A percentile compares a stretch with the other conserved stretches of the same genome.
These are phyloP conservation scores for Echria macrotheca DNA, from an alignment of 495 filamentous ascomycete genomes.

Conservation along the genomic window DNA sequence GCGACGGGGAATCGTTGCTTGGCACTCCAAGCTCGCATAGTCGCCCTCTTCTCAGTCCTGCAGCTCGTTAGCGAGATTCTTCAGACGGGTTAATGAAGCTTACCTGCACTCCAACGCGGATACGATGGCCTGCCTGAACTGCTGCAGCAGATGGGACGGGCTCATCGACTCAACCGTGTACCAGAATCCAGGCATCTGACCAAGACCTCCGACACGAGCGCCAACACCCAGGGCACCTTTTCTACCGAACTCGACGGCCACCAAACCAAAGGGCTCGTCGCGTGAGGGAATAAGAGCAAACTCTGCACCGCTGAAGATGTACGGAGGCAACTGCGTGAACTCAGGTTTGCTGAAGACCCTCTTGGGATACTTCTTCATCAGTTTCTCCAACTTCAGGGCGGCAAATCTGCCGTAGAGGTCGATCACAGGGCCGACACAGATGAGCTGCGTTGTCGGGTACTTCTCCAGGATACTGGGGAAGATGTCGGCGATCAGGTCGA, in stretches of 20 bases:
- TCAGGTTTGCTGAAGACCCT: conserved; percentile 68
- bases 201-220: conserved; percentile 57
- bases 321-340: conserved; percentile 65
- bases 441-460: conserved; percentile 56
- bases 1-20: conserved; percentile 72
- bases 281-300: conserved; percentile 71
- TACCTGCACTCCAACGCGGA: conserved; percentile 58
- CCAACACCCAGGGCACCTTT: conserved; percentile 67
- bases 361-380: conserved; percentile 65
- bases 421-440: conserved; percentile 67
- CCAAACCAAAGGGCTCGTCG: conserved; percentile 70
- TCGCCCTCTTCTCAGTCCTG: conserved; percentile 45
- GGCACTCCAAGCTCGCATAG: conserved; percentile 71
- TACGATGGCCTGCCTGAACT: conserved; percentile 61
- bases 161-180: conserved; percentile 55
- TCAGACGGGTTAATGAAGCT: conserved; percentile 10
- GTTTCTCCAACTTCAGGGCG: conserved; percentile 58
- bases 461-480: conserved; percentile 62
- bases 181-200: conserved; percentile 71
- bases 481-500: conserved; percentile 70
- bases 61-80: neutral
- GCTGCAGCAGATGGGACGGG: conserved; percentile 9
- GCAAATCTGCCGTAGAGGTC: conserved; percentile 74
- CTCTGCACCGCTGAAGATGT: conserved; percentile 69
- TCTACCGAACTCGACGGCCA: conserved; percentile 57